A percentile compares a stretch with the other conserved stretches of the same genome.
Evolutionary conservation across 768 basidiomycete genomes (phyloP).

Genomic region (Mycena maculata): DNA sequence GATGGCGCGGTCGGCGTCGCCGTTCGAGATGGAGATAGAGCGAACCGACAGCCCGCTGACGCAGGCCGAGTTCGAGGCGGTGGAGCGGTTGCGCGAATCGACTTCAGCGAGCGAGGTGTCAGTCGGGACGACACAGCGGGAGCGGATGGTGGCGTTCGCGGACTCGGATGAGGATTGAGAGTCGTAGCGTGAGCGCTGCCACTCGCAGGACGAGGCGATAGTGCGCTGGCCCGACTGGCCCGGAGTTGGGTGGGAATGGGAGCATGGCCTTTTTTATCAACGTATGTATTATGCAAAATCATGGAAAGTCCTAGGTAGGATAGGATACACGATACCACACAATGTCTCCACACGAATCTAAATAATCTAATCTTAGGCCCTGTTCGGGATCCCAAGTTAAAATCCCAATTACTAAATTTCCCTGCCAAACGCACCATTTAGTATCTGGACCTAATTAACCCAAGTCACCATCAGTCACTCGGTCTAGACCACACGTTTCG

Average conservation of each 20-base stretch:
- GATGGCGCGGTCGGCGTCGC: conserved; percentile 26
- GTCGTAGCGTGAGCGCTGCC: neutral
- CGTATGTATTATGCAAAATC: conserved; percentile 17
- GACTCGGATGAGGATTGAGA: conserved; percentile 10
- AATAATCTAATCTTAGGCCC: too few relatives aligned
- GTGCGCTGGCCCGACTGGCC: neutral
- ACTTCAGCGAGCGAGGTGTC: conserved; percentile 25
- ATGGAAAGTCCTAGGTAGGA: neutral
- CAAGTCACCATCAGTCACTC: too few relatives aligned
- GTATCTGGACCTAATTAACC: too few relatives aligned
- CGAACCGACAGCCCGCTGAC: conserved; percentile 35
- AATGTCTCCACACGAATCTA: neutral
- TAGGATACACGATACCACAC: neutral
- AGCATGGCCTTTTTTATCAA: conserved; percentile 7
- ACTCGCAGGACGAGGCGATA: neutral
- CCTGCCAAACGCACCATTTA: too few relatives aligned
- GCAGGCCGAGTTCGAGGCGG: conserved; percentile 32
- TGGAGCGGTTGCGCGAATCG: conserved; percentile 20
- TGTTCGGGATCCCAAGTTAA: too few relatives aligned
- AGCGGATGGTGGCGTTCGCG: conserved; percentile 30
- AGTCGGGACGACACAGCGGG: conserved; percentile 14
- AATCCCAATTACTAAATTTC: too few relatives aligned
- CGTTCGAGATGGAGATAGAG: conserved; percentile 32
- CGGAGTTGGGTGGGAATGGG: neutral
- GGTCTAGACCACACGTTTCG: too few relatives aligned